A percentile compares a stretch with the other conserved stretches of the same genome.
Evolutionary conservation across 2,329 filamentous ascomycete genomes (phyloP).

Genomic region (Rhinocladiella similis): DNA sequence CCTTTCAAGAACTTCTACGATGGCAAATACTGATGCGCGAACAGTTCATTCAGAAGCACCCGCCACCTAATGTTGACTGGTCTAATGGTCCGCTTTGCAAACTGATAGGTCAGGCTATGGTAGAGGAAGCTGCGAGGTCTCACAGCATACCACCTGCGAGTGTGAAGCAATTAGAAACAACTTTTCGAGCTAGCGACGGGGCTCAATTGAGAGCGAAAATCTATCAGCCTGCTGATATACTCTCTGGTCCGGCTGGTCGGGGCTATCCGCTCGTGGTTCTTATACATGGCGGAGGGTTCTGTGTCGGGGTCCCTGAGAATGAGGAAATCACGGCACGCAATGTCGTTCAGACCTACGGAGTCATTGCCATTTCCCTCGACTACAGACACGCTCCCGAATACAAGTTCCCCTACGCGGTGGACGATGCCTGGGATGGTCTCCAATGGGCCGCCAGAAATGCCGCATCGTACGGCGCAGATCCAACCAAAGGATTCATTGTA

Average conservation of each 20-base stretch:
- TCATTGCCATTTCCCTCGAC: conserved; percentile 2
- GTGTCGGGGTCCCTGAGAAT: conserved; percentile 21
- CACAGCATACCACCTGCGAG: no score
- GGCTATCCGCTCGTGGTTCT: conserved; percentile 25
- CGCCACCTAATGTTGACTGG: no score
- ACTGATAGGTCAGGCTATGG: no score
- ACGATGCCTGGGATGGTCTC: conserved; percentile 24
- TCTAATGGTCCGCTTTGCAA: no score
- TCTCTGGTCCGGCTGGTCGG: neutral
- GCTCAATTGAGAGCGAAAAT: conserved; percentile 20
- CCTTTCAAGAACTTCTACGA: no score
- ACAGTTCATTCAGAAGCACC: no score
- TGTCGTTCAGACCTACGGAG: conserved; percentile 15
- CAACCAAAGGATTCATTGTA: conserved; percentile 48
- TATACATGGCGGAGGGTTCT: conserved; percentile 29
- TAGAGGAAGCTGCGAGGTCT: no score
- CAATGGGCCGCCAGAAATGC: conserved; percentile 38
- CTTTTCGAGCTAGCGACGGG: conserved; percentile 24
- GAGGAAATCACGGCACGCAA: conserved; percentile 14
- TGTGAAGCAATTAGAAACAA: conserved; percentile 15
- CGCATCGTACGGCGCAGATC: conserved; percentile 36
- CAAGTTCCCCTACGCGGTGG: conserved; percentile 30
- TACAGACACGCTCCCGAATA: conserved; percentile 23
- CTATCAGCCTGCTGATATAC: conserved; percentile 12
- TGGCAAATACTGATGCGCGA: no score